Evolutionary conservation across 139 green algal species (phyloP).

Genomic region (Pseudopediastrum boryanum): DNA sequence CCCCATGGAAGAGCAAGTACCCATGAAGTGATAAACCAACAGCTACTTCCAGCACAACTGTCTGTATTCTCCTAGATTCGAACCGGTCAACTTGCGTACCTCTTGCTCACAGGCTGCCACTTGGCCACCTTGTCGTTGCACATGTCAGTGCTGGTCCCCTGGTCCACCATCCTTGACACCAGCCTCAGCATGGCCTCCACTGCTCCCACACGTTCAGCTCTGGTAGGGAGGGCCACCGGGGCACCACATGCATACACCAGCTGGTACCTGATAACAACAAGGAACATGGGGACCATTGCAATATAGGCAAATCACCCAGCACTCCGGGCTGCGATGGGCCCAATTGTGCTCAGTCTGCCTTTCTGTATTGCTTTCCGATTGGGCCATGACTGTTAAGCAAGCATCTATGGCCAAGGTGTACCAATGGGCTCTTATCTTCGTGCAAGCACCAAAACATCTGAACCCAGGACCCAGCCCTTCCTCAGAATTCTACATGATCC

Average conservation of each 20-base stretch:
- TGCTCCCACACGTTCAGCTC: constrained; percentile 21
- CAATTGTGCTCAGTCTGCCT: not conserved
- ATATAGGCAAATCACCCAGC: too few species aligned
- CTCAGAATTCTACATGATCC: not conserved
- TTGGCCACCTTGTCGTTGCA: too few species aligned
- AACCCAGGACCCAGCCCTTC: not conserved
- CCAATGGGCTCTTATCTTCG: not conserved
- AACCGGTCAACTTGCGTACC: too few species aligned
- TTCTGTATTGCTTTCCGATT: not conserved
- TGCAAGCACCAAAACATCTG: not conserved
- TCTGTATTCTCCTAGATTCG: not conserved
- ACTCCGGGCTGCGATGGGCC: not conserved
- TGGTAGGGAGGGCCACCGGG: constrained; percentile 8
- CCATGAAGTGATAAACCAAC: not conserved
- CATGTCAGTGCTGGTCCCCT: not conserved
- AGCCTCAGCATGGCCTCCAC: constrained; percentile 47
- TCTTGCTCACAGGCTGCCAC: too few species aligned
- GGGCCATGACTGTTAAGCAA: not conserved
- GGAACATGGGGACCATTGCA: not conserved
- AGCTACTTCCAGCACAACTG: not conserved
- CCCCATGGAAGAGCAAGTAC: not conserved
- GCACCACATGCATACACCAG: constrained; percentile 59
- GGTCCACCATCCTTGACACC: constrained; percentile 17
- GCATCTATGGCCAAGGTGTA: not conserved
- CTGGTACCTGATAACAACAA: constrained; percentile 40